Evolutionary conservation across 768 basidiomycete genomes (phyloP), one percentile per base, ranked within the genome.

Genomic region (Auricularia cornea): DNA sequence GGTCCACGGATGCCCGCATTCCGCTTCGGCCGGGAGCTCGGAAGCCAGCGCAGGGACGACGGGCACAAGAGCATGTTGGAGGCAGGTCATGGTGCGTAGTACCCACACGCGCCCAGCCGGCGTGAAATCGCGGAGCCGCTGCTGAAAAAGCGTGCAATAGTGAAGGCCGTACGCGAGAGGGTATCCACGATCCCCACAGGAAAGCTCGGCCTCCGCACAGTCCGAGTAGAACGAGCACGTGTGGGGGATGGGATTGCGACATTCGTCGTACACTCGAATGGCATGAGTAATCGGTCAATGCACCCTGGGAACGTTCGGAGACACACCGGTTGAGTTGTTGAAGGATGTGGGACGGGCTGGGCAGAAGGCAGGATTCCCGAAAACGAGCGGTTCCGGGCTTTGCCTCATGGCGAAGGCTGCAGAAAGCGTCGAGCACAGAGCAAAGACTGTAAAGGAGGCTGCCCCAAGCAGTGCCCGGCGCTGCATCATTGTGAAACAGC

Each of bases 141-240:
- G 66, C 14, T 68, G 68, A 69, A 81, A 81, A 18, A 73, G 68
- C 65, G 69, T 62, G 70, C 81, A 82, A 64, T 67, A 80, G 20
- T 73, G 65, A 54, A 74, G 66, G 32, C 81, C 81, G 52, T 77
- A 78, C 12, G 72, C 75, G 20, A 81, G 64, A 1, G 80, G 81
- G 62, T 81, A 82, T 0, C 79, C 81, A 0, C 63, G 23, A 0
- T 74, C 69, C 0, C 81, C 80, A 59, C 81, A 82, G n/a, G 79
- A 72, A 65, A 78, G 81, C 29, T 73, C 72, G 5, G 78, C 60
- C 64, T 82, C 80, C 63, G 81, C 73, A 63, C 80, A 82, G 67
- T 75, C 68, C 40, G 72, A 64, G 68, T 81, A 81, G 70, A 81
- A 82, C 3, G 71, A 41, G 67, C 81, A 82, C 18, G 72, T 74